Percentiles rank a stretch among this genome's conserved stretches.
Evolutionary conservation across 345 rosid species (phyloP).

Genomic region (Capsella bursapastoris): DNA sequence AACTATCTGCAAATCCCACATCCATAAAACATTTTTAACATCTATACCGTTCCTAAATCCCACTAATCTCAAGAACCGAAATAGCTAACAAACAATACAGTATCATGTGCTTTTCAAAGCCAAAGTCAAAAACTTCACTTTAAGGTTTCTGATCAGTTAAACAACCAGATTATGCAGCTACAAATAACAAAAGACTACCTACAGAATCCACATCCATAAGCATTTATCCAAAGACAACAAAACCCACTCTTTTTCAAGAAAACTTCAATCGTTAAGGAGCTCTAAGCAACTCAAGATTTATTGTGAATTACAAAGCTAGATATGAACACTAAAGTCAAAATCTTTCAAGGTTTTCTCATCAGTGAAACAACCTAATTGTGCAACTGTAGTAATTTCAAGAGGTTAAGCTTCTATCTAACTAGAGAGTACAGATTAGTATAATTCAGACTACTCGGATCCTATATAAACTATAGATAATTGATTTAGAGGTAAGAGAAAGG

Average conservation of each 20-base stretch:
- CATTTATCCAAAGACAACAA: constrained; percentile 2
- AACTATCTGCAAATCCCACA: constrained; percentile 53
- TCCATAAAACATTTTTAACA: neutral
- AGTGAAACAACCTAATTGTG: neutral
- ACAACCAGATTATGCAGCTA: constrained; percentile 5
- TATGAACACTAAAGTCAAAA: neutral
- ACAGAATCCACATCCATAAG: neutral
- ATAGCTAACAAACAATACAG: neutral
- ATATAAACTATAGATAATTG: neutral
- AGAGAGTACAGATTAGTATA: neutral
- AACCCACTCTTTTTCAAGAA: neutral
- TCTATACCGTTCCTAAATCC: neutral
- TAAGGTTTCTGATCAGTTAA: neutral
- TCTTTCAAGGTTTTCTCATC: neutral
- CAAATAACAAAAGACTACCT: neutral
- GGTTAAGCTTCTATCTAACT: neutral
- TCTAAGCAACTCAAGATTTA: neutral
- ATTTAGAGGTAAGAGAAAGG: neutral
- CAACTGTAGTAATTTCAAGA: neutral
- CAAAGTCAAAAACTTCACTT: neutral
- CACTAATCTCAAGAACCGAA: neutral
- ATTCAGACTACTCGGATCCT: neutral
- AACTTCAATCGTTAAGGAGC: too few species aligned
- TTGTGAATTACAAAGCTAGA: neutral
- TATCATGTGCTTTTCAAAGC: neutral